Base-by-base conservation (phyloP, 1,284 basidiomycete genomes). In the Ustilago trichophora region DNA sequence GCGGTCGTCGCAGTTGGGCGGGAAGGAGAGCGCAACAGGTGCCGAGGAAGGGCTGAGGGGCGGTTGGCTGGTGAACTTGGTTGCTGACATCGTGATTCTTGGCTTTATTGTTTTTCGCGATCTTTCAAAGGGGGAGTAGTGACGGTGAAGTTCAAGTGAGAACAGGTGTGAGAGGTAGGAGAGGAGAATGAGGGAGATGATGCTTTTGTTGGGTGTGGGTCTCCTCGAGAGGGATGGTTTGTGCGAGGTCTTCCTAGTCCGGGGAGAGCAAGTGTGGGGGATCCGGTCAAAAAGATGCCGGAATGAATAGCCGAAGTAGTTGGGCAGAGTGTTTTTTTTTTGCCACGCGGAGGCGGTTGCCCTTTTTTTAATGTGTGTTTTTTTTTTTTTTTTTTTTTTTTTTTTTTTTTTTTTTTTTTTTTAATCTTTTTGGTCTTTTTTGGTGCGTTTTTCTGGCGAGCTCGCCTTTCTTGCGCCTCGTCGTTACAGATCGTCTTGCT, bases 21-120 rank as follows among this genome's bases (percentile, higher is more conserved):
- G 53, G 46, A 74, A 74, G 27, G 59, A 63, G 29, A 72, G 62
- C 7, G 58, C 33, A 25, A 74, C 50, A 4, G 68, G 69, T 13
- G 35, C 43, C 11, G 57, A 60, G 21, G 47, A 37, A 6, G 58
- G 47, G 3, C 29, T 13, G 8, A 65, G 21, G 10, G 72, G 58
- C 7, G 63, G 53, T 4, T 44, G 42, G 12, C 37, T 31, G 24
- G 62, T 67, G 47, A 54, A 65, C 3, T 9, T 19, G 26, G 34
- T 4, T 8, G 45, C 31, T 13, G 55, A 37, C 60, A 55, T 59
- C 22, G 0, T 43, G 16, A 12, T 15, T 6, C 18, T 5, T 19
- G 34, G 12, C 13, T 19, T n/a, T n/a, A n/a, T n/a, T n/a, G n/a
- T n/a, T n/a, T n/a, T n/a, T n/a, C n/a, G n/a, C n/a, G n/a, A n/a